Percentiles rank a stretch among this genome's conserved stretches.
phyloP scores from a whole-genome alignment of 2,329 filamentous ascomycete genomes.

The Pseudodiploospora longispora region DNA sequence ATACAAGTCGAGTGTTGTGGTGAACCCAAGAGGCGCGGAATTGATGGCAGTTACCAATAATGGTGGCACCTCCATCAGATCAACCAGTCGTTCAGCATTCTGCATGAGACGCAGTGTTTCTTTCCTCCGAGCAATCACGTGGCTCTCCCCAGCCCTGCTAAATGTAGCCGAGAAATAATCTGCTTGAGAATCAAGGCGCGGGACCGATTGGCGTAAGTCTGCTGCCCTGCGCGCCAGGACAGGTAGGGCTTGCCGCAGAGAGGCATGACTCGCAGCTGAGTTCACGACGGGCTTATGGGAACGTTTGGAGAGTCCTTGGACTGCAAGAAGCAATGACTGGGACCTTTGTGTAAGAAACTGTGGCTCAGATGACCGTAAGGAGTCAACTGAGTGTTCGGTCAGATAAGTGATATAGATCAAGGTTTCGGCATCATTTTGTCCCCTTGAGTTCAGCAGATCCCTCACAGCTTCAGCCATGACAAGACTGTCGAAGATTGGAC shows the following conservation, averaged over 20 bases:
- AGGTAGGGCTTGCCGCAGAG: slow-evolving; percentile 65
- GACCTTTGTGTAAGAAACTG: slow-evolving; percentile 72
- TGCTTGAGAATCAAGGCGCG: slow-evolving; percentile 69
- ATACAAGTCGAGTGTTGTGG: slow-evolving; percentile 82
- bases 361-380: slow-evolving; percentile 67
- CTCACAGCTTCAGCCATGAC: slow-evolving; percentile 29
- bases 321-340: slow-evolving; percentile 70
- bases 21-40: slow-evolving; percentile 63
- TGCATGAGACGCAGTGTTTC: slow-evolving; percentile 73
- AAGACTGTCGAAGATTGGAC: too few species aligned
- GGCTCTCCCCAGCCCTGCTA: slow-evolving; percentile 61
- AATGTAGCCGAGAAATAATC: slow-evolving; percentile 78
- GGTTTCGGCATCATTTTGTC: slow-evolving; percentile 41
- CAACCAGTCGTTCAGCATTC: slow-evolving; percentile 82
- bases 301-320: slow-evolving; percentile 82
- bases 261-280: slow-evolving; percentile 70
- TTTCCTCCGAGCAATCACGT: slow-evolving; percentile 64
- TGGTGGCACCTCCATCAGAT: slow-evolving; percentile 83
- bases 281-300: slow-evolving; percentile 79
- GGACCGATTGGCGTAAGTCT: slow-evolving; percentile 63
- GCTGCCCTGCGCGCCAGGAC: slow-evolving; percentile 56
- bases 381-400: slow-evolving; percentile 65
- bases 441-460: slow-evolving; percentile 24
- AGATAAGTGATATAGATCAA: slow-evolving; percentile 69
- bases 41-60: slow-evolving; percentile 74